A percentile compares a stretch with the other conserved stretches of the same genome.
Conservation (phyloP, 2,329 filamentous ascomycete species). For the Coniosporium tulheliwenetii region DNA sequence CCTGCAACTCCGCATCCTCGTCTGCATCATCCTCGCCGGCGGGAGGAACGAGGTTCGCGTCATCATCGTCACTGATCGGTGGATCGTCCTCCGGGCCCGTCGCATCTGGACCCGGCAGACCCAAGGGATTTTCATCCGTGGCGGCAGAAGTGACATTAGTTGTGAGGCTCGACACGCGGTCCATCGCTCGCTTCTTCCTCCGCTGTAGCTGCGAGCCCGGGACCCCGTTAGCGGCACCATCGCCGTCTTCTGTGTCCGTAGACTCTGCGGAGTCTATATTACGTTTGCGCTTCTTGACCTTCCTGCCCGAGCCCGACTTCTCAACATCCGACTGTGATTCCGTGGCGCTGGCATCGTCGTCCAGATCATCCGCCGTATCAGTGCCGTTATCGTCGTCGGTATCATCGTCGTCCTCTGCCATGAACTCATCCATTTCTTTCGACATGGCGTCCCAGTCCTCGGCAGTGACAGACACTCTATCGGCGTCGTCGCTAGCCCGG, state of each 20-base stretch:
- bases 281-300: conserved; percentile 19
- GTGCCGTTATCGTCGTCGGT: conserved; percentile 33
- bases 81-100: conserved; percentile 20
- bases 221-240: conserved; percentile 12
- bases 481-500: background rate
- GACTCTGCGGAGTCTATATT: conserved; percentile 13
- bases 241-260: conserved; percentile 25
- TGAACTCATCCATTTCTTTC: conserved; percentile 61
- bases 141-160: conserved; percentile 9
- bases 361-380: conserved; percentile 9
- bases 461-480: conserved; percentile 10
- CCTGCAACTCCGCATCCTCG: no score
- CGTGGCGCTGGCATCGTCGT: conserved; percentile 5
- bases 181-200: conserved; percentile 30
- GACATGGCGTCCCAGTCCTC: conserved; percentile 35
- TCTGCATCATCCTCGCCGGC: no score
- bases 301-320: conserved; percentile 4
- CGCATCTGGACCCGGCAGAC: conserved; percentile 22
- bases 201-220: conserved; percentile 25
- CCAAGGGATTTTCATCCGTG: conserved; percentile 18
- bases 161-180: conserved; percentile 28
- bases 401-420: conserved; percentile 38
- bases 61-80: no score
- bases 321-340: conserved; percentile 1
- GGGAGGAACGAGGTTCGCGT: no score